A percentile compares a stretch with the other conserved stretches of the same genome.
Conservation (phyloP, 2,329 filamentous ascomycete genomes). For the Akanthomyces lecanii region DNA sequence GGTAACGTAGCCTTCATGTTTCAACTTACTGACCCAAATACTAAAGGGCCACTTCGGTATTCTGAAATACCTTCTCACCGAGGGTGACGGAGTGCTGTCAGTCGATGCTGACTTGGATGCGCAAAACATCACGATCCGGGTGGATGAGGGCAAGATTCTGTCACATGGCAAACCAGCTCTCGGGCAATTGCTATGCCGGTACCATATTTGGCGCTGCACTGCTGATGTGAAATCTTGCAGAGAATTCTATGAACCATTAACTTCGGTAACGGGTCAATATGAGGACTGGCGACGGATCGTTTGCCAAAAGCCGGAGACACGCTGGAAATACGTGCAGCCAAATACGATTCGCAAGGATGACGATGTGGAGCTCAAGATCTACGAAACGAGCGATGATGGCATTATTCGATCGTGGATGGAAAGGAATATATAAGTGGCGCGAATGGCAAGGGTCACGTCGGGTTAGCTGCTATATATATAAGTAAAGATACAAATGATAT, state of each 20-base stretch:
- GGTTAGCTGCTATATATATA: no score
- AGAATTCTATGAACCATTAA: not conserved
- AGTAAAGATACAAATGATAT: no score
- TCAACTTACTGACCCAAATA: no score
- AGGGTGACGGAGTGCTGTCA: conserved; percentile 28
- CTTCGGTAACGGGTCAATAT: not conserved
- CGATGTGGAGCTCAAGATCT: not conserved
- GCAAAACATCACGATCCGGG: conserved; percentile 46
- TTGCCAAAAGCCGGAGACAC: not conserved
- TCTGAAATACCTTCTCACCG: not conserved
- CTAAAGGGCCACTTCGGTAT: not conserved
- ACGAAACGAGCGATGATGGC: not conserved
- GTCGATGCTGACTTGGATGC: conserved; percentile 37
- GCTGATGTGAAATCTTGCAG: conserved; percentile 43
- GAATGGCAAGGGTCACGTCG: no score
- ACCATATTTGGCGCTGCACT: conserved; percentile 61
- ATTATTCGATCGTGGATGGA: not conserved
- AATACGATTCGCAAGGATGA: not conserved
- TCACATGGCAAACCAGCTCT: conserved; percentile 54
- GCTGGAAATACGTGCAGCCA: not conserved
- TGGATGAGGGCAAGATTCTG: conserved; percentile 55
- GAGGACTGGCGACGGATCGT: not conserved
- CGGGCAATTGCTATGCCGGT: conserved; percentile 52
- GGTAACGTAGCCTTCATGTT: no score
- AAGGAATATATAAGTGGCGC: not conserved